Conservation (phyloP, 331 rosid genomes). For the Telfairia occidentalis region DNA sequence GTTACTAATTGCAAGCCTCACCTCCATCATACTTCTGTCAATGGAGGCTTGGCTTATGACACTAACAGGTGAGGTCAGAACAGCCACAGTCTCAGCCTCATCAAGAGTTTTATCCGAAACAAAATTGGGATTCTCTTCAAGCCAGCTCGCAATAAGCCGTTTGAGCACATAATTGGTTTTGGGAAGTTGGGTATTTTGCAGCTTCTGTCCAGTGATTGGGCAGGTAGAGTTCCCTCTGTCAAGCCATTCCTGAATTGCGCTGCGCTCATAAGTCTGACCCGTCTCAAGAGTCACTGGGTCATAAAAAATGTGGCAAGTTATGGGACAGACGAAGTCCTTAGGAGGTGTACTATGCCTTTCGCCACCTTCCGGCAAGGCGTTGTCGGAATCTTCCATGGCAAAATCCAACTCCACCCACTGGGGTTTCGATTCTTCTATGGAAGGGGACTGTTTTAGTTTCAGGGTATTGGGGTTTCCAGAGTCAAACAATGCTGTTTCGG, state of each 20-base stretch:
- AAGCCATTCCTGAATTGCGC: conserved; percentile 84
- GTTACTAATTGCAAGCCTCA: conserved; percentile 45
- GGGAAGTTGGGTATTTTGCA: conserved; percentile 64
- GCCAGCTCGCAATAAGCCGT: conserved; percentile 79
- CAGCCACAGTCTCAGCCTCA: conserved; percentile 20
- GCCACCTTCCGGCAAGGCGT: conserved; percentile 20
- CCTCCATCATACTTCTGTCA: conserved; percentile 45
- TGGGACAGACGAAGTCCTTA: conserved; percentile 86
- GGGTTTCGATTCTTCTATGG: conserved; percentile 26
- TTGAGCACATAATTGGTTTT: conserved; percentile 89
- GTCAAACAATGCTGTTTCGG: conserved; percentile 29
- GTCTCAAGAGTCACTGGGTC: conserved; percentile 96
- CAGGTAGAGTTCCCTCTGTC: conserved; percentile 68
- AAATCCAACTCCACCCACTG: background rate
- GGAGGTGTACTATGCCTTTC: conserved; percentile 48
- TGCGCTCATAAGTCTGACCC: conserved; percentile 84
- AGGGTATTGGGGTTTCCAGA: conserved; percentile 23
- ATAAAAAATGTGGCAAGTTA: conserved; percentile 67
- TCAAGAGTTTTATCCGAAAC: conserved; percentile 25
- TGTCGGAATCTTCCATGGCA: conserved; percentile 36
- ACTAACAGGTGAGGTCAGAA: conserved; percentile 50
- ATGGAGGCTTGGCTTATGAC: conserved; percentile 46
- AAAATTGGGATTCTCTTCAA: conserved; percentile 43
- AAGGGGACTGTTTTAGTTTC: conserved; percentile 28
- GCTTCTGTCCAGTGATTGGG: conserved; percentile 81